These are phyloP conservation scores for Blastobotrys malaysiensis DNA, from an alignment of 1,139 yeast species.

Conservation along the genomic window DNA sequence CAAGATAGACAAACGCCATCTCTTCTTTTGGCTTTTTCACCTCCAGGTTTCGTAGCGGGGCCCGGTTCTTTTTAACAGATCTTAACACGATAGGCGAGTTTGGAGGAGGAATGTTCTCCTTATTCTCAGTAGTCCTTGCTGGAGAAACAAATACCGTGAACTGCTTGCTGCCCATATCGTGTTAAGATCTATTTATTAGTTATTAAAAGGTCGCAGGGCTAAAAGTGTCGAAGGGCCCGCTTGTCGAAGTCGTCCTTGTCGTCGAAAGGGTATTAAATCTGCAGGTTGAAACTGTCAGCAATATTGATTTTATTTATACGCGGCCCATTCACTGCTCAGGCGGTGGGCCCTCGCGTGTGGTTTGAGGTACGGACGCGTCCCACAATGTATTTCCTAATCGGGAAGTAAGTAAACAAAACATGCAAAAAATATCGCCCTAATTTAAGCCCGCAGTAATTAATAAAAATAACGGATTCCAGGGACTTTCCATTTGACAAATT, in stretches of 20 bases:
- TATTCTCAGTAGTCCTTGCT: slow-evolving; percentile 4
- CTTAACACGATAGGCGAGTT: slow-evolving; percentile 9
- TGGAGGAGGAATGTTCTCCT: slow-evolving; percentile 12
- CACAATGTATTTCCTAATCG: neutral
- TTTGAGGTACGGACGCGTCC: neutral
- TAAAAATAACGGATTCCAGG: slow-evolving; percentile 15
- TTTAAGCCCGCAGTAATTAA: slow-evolving; percentile 1
- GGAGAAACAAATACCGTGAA: slow-evolving; percentile 9
- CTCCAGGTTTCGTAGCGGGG: slow-evolving; percentile 5
- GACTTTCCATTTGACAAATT: slow-evolving; percentile 17
- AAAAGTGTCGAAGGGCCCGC: neutral
- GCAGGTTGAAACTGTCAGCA: neutral
- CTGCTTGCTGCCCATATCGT: slow-evolving; percentile 10
- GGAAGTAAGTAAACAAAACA: slow-evolving; percentile 9
- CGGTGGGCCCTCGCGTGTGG: neutral
- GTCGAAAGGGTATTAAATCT: neutral
- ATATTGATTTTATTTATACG: neutral
- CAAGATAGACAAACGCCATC: slow-evolving; percentile 10
- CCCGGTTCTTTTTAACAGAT: slow-evolving; percentile 1
- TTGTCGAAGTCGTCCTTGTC: neutral
- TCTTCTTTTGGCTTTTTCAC: neutral
- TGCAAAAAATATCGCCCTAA: neutral
- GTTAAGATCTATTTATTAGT: neutral
- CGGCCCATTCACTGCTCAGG: neutral
- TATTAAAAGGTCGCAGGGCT: neutral